Evolutionary conservation across 805 yeast species (phyloP).

Genomic region (Candida andamanensis): DNA sequence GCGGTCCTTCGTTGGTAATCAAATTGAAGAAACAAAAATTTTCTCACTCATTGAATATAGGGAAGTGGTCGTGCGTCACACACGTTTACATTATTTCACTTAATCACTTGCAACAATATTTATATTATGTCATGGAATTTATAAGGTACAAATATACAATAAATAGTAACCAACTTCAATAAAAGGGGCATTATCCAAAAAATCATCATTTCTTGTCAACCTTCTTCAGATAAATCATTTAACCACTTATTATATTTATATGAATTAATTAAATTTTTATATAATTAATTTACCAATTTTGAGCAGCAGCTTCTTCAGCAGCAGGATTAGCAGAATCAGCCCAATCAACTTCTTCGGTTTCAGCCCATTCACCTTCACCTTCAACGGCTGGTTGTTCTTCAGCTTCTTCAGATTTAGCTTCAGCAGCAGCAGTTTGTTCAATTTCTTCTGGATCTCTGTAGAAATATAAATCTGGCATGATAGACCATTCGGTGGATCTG

Average conservation of each 20-base stretch:
- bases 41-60: slow-evolving; percentile 2
- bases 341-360: slow-evolving; percentile 63
- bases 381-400: slow-evolving; percentile 57
- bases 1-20: slow-evolving; percentile 28
- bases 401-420: slow-evolving; percentile 49
- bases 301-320: slow-evolving; percentile 74
- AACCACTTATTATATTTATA: background rate
- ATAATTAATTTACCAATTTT: slow-evolving; percentile 35
- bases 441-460: slow-evolving; percentile 99
- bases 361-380: slow-evolving; percentile 52
- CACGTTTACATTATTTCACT: too few relatives aligned
- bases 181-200: too few relatives aligned
- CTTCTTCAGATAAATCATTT: slow-evolving; percentile 3
- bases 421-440: slow-evolving; percentile 68
- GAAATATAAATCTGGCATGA: slow-evolving; percentile 99
- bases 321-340: slow-evolving; percentile 51
- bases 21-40: slow-evolving; percentile 13
- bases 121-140: slow-evolving; percentile 13
- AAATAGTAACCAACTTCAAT: too few relatives aligned
- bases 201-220: slow-evolving; percentile 13
- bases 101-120: slow-evolving; percentile 5
- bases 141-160: slow-evolving; percentile 16
- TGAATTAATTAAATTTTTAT: slow-evolving; percentile 1
- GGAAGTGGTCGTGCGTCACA: too few relatives aligned
- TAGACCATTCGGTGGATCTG: slow-evolving; percentile 97